Percentiles rank a stretch among this genome's conserved stretches.
These are phyloP conservation scores for Aspergillus aculeatus DNA, from an alignment of 2,329 filamentous ascomycete species.

Conservation along the genomic window DNA sequence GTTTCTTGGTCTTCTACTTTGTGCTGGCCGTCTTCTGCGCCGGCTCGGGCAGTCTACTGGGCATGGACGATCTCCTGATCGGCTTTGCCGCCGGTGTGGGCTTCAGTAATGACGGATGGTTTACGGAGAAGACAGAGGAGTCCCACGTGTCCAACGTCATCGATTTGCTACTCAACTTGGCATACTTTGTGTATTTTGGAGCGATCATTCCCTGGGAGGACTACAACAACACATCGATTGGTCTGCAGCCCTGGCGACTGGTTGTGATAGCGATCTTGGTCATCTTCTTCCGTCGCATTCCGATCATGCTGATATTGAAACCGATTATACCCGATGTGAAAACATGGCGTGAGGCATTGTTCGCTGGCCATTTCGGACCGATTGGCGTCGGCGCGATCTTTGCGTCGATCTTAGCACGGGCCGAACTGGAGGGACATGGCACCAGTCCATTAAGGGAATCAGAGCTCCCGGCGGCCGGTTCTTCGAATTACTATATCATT, in stretches of 20 bases:
- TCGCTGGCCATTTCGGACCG: constrained; percentile 95
- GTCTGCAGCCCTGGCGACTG: constrained; percentile 81
- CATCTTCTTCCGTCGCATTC: constrained; percentile 91
- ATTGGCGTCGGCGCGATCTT: constrained; percentile 98
- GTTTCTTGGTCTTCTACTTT: constrained; percentile 98
- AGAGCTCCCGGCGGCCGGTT: constrained; percentile 52
- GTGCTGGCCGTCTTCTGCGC: constrained; percentile 94
- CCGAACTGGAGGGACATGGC: constrained; percentile 76
- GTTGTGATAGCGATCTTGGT: constrained; percentile 93
- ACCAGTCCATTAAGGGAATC: constrained; percentile 70
- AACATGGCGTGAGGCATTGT: constrained; percentile 94
- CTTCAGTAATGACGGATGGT: constrained; percentile 99
- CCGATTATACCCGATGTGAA: constrained; percentile 95
- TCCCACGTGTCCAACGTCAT: constrained; percentile 99
- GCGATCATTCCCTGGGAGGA: constrained; percentile 95
- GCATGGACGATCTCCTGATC: constrained; percentile 89
- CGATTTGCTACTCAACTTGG: constrained; percentile 91
- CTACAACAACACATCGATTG: constrained; percentile 73
- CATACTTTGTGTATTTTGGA: constrained; percentile 97
- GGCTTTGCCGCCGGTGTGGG: constrained; percentile 96
- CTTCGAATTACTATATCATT: constrained; percentile 68
- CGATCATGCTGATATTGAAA: constrained; percentile 88
- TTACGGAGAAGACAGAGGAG: constrained; percentile 95
- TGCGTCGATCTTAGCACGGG: constrained; percentile 84
- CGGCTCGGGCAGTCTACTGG: constrained; percentile 85